Percentiles rank a stretch among this genome's conserved stretches.
Conservation (phyloP, 768 basidiomycete genomes). For the Amanita molliuscula region DNA sequence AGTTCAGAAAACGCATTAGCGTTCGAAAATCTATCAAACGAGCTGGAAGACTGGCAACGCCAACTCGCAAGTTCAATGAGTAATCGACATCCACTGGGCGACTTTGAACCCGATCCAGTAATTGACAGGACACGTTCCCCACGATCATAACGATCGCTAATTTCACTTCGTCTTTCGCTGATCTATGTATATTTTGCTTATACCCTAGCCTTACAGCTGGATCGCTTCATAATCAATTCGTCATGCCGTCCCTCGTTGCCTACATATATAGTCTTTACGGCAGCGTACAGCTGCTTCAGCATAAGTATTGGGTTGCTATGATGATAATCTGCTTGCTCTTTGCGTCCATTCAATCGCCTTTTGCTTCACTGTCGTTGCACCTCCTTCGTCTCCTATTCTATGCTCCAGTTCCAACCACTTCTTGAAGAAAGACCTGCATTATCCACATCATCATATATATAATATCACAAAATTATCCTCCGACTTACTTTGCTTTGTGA, state of each 20-base stretch:
- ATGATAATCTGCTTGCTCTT: conserved; percentile 34
- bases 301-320: conserved; percentile 19
- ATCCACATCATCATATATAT: conserved; percentile 10
- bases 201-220: conserved; percentile 28
- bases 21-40: conserved; percentile 70
- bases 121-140: conserved; percentile 54
- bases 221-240: conserved; percentile 19
- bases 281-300: conserved; percentile 18
- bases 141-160: conserved; percentile 30
- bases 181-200: conserved; percentile 18
- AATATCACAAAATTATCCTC: conserved; percentile 2
- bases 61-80: conserved; percentile 75
- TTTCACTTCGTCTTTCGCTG: conserved; percentile 16
- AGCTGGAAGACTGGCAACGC: conserved; percentile 81
- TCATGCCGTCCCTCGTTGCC: conserved; percentile 16
- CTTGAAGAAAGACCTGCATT: conserved; percentile 82
- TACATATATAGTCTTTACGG: conserved; percentile 24
- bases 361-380: conserved; percentile 69
- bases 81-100: conserved; percentile 59
- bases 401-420: conserved; percentile 91
- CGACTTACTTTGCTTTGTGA: conserved; percentile 91
- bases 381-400: conserved; percentile 79
- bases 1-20: conserved; percentile 75
- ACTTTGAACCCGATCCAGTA: conserved; percentile 51
- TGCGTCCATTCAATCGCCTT: conserved; percentile 91